Evolutionary conservation across 2,329 filamentous ascomycete species (phyloP), one percentile per base, ranked within the genome.

Genomic region (Phoma sp.): DNA sequence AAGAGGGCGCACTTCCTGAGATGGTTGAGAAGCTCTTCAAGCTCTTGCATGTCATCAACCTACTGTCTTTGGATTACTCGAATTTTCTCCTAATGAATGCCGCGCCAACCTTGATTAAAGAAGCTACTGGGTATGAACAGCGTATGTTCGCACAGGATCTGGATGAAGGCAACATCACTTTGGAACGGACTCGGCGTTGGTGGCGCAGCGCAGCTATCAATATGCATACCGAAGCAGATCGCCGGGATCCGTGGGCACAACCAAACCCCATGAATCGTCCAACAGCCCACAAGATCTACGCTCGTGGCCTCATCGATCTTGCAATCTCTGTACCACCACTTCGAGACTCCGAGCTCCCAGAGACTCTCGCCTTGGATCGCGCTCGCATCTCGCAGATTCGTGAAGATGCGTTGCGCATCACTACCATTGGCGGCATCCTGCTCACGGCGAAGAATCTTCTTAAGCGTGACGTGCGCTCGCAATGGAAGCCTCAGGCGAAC

Each of bases 401-500:
- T 7, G 72, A 76, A 24, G 79, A 86, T 53, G 80, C 86, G 0
- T 75, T 88, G 40, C 83, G 86, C 39, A 87, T 93, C 63, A 84
- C 90, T 22, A 89, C 89, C 1, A 84, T 89, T 3, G 89, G 88
- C 1, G 88, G 89, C 0, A 88, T 93, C 42, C 78, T 93, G 25
- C 77, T 93, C 11, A 91, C 91, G 46, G 89, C 88, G 73, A 95
- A 95, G 78, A 93, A 92, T 63, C 79, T 93, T 7, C 82, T 95
- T 29, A 93, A 92, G 75, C 86, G 90, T 13, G 90, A 93, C 67
- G 89, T 91, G 3, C 86, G 90, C 39, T 83, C 84, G 10, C 86
- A 88, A 18, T 95, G 90, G 90, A 90, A 88, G 73, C 84, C 80
- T 23, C 88, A 93, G 73, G 88, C 89, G 0, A 78, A 80, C 2